Base-by-base conservation (phyloP, 2,329 filamentous ascomycete species). In the Xylariaceae sp. region DNA sequence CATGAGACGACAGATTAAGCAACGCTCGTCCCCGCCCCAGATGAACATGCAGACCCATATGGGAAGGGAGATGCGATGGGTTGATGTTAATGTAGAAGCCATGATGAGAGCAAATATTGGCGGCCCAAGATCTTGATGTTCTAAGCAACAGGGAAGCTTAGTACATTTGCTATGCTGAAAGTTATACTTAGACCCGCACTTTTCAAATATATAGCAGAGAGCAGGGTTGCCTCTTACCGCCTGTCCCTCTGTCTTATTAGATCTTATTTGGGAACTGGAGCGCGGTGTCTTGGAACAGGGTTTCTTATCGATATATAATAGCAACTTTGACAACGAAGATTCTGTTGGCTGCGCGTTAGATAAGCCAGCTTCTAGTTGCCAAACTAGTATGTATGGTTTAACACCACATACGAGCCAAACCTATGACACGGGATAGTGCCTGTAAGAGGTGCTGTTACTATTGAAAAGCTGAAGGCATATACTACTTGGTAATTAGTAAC, bases 61-160 rank as follows among this genome's bases (percentile, higher is more conserved):
- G 55, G 68, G 70, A 20, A 68, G 70, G 41, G 66, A 71, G 40
- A 67, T 74, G 60, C 70, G 71, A 52, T 80, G 78, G 78, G 72
- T 76, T 3, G 74, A 71, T 11, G 73, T 78, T 15, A 73, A 79
- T 56, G 69, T 75, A 20, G 68, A 73, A 15, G 72, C 74, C 42
- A 74, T 79, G 70, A 75, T 78, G 68, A 67, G 65, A 43, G 64
- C 57, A n/a, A 64, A 61, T 35, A 48, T 51, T 3, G 57, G 61
- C 10, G 61, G 61, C 6, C 45, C 55, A 30, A 51, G 55, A 45
- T n/a, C 30, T 39, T 56, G 13, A 46, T 9, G 20, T 36, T 40
- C 10, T 6, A 33, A 48, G 20, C 20, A 18, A 3, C 13, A 6
- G 36, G 3, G 24, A 42, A 8, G 16, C 10, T 10, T 18, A 26